phyloP scores from a whole-genome alignment of 371 early-diverging fungal genomes.

The Syncephalastrum racemosum region DNA sequence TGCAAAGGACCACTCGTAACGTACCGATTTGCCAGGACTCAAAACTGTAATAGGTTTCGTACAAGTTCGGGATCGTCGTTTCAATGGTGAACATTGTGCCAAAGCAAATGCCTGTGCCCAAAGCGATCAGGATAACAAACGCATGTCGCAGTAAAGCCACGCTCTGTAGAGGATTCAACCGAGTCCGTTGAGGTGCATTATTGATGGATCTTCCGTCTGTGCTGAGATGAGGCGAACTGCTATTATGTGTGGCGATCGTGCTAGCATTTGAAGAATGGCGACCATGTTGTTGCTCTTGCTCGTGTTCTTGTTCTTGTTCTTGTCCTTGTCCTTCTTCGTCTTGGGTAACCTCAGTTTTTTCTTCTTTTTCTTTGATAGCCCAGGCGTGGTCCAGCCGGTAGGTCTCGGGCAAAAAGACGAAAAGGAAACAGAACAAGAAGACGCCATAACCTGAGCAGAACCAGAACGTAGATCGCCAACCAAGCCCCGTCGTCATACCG shows the following conservation, averaged over 20 bases:
- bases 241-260: constrained; percentile 4
- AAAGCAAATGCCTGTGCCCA: constrained; percentile 49
- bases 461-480: constrained; percentile 74
- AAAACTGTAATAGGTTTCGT: constrained; percentile 32
- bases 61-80: constrained; percentile 42
- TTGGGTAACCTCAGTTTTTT: neutral
- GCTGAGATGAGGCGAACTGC: neutral
- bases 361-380: constrained; percentile 10
- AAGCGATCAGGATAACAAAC: constrained; percentile 39
- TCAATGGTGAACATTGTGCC: constrained; percentile 49
- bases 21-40: constrained; percentile 48
- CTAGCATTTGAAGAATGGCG: neutral
- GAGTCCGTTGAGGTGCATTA: neutral
- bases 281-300: neutral
- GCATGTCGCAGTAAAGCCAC: constrained; percentile 41
- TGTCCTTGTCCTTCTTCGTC: neutral
- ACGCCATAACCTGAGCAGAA: constrained; percentile 61
- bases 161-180: constrained; percentile 29
- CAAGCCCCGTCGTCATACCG: constrained; percentile 33
- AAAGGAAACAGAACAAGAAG: constrained; percentile 50
- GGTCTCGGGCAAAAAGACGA: constrained; percentile 72
- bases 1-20: neutral
- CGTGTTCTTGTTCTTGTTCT: neutral
- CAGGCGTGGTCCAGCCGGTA: constrained; percentile 48
- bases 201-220: neutral